Conservation (phyloP, 805 yeast species). For the Lachancea waltii region DNA sequence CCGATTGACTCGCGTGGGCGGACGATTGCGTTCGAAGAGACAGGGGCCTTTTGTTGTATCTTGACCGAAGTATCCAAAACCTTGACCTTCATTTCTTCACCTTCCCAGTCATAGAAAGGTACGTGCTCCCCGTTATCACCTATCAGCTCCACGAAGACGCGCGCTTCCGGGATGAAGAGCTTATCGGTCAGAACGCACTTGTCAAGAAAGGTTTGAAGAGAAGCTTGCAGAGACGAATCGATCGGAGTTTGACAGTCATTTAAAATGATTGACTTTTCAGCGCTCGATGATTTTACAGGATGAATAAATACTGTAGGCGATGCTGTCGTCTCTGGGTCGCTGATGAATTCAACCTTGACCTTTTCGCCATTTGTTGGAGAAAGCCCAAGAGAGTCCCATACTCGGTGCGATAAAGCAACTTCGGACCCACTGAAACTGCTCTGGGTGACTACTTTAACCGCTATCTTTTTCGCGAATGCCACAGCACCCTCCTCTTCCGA, state of each 20-base stretch:
- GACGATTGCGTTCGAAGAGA: too few relatives aligned
- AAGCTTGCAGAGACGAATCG: too few relatives aligned
- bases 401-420: conserved; percentile 43
- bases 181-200: conserved; percentile 16
- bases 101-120: conserved; percentile 6
- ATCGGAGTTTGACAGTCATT: too few relatives aligned
- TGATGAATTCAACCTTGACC: conserved; percentile 38
- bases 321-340: conserved; percentile 38
- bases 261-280: background rate
- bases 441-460: conserved; percentile 13
- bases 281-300: conserved; percentile 1
- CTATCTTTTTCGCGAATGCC: conserved; percentile 18
- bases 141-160: conserved; percentile 14
- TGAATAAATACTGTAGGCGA: conserved; percentile 6
- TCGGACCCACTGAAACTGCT: conserved; percentile 13
- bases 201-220: too few relatives aligned
- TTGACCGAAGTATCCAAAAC: conserved; percentile 11
- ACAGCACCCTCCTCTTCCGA: conserved; percentile 8
- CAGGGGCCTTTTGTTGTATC: background rate
- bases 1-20: conserved; percentile 46
- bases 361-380: conserved; percentile 32
- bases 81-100: conserved; percentile 7
- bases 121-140: conserved; percentile 11
- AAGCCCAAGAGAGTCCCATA: conserved; percentile 40
- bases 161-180: conserved; percentile 10